phyloP scores from a whole-genome alignment of 306 rosid species.

The Delonix regia region DNA sequence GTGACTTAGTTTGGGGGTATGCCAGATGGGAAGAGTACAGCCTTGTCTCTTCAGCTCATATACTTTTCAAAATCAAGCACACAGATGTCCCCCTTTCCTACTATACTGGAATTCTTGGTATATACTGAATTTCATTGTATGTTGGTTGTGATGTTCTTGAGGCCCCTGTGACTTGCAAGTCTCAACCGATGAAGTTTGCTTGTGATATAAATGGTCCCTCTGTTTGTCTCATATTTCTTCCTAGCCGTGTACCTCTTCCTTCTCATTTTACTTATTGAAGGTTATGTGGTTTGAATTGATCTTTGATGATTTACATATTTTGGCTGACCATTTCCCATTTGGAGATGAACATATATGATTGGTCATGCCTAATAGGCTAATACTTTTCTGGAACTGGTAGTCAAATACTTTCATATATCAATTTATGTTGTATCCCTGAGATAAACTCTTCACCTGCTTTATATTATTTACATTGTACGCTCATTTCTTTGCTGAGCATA shows the following conservation, averaged over 20 bases:
- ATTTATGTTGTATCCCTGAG: too few relatives aligned
- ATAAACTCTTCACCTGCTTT: background rate
- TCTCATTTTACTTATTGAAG: background rate
- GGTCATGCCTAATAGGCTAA: background rate
- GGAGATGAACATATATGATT: background rate
- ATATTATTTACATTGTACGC: background rate
- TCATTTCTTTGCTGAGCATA: background rate
- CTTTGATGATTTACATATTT: background rate
- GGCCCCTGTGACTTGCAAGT: background rate
- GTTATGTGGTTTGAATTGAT: background rate
- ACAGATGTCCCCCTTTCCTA: conserved; percentile 38
- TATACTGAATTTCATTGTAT: background rate
- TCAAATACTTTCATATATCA: background rate
- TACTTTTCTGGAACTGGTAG: background rate
- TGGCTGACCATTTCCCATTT: background rate
- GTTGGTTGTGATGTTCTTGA: background rate
- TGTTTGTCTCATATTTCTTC: background rate
- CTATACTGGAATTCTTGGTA: conserved; percentile 32
- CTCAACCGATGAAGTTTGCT: background rate
- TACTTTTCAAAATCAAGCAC: conserved; percentile 20
- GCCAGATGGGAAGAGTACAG: background rate
- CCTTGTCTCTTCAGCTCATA: background rate
- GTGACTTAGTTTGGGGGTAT: background rate
- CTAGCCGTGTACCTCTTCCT: background rate
- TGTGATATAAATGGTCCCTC: background rate